Evolutionary conservation across 1,139 yeast species (phyloP), one percentile per base, ranked within the genome.

Genomic region (Blastobotrys indianensis): DNA sequence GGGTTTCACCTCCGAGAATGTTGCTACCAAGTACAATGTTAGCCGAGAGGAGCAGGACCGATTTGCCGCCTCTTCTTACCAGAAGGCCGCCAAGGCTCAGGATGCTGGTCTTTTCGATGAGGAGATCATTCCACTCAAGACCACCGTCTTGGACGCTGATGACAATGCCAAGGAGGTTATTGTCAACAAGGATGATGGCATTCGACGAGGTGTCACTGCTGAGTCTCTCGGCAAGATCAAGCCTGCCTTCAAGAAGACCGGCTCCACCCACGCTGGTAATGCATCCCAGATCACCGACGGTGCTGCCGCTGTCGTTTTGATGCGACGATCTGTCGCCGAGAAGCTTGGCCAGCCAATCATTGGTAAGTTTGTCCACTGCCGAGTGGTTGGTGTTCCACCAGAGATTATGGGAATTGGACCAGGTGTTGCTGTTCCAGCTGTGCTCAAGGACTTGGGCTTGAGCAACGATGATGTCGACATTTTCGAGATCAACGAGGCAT

Each of bases 321-420:
- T 86, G 75, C 80, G 88, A 67, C 80, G 97, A 66, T 83, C 90
- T n/a, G 74, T 82, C 51, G 97, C 97, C 38, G 82, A 84, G 66
- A 69, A 76, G 59, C 70, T 82, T 54, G 82, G 84, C 39, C 74
- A 84, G 61, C 78, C 80, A 50, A 74, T 77, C 51, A 64, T 82
- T 50, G 95, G 80, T 56, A 85, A 85, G 72, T 90, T 78, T 58
- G 80, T 88, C 53, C 83, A 80, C 58, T 79, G 86, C 63, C 75
- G 80, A 49, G 69, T 81, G 42, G 90, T 82, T 48, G 96, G 97
- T 63, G 96, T 90, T 41, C 95, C 97, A 50, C 97, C 97, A 34
- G 95, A 86, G 69, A 79, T 88, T 53, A 90, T 90, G 97, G 97
- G 97, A 53, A 80, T 90, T 60, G 97, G 97, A 45, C 97, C 97